Evolutionary conservation across 805 yeast genomes (phyloP).

Genomic region (Saturnispora mendoncae): DNA sequence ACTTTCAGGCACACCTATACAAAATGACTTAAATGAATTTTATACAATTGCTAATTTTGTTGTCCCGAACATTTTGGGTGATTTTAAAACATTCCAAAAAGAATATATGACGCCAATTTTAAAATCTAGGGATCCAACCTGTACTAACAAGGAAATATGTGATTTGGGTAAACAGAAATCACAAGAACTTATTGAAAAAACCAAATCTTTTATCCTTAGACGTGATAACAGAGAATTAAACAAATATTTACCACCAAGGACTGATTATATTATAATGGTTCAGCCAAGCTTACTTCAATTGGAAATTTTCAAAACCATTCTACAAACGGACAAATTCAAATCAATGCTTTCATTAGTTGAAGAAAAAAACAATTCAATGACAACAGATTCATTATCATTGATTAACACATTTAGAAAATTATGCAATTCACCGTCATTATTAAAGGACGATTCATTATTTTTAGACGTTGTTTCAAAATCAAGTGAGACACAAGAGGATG

Average conservation of each 20-base stretch:
- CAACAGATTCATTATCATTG: constrained; percentile 37
- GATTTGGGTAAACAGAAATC: constrained; percentile 55
- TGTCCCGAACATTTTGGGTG: constrained; percentile 76
- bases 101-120: constrained; percentile 63
- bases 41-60: constrained; percentile 72
- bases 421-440: constrained; percentile 71
- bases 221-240: constrained; percentile 52
- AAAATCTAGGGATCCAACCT: constrained; percentile 57
- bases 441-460: constrained; percentile 42
- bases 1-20: constrained; percentile 63
- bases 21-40: constrained; percentile 82
- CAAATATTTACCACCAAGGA: constrained; percentile 59
- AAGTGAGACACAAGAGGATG: constrained; percentile 15
- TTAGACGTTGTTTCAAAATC: constrained; percentile 21
- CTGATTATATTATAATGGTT: constrained; percentile 70
- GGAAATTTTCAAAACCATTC: constrained; percentile 43
- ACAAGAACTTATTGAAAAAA: constrained; percentile 51
- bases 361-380: constrained; percentile 2
- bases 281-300: constrained; percentile 63
- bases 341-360: constrained; percentile 22
- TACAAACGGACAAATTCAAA: constrained; percentile 30
- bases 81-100: constrained; percentile 46
- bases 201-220: constrained; percentile 62
- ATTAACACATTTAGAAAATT: constrained; percentile 71
- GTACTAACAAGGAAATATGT: constrained; percentile 40